These are phyloP conservation scores for Aspergillus persii DNA, from an alignment of 2,329 filamentous ascomycete species.

Conservation along the genomic window DNA sequence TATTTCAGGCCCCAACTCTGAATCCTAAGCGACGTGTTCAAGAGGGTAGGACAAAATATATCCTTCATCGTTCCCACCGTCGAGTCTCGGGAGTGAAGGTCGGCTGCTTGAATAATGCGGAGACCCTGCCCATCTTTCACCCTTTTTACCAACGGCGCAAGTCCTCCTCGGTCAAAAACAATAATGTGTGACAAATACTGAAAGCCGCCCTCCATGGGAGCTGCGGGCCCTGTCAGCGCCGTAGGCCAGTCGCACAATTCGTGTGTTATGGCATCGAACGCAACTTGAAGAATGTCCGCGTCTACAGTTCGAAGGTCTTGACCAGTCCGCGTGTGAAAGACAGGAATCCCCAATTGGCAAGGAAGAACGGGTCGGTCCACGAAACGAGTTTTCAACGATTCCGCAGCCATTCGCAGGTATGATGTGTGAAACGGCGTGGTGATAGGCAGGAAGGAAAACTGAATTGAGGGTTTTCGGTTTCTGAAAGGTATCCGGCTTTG, in stretches of 20 bases:
- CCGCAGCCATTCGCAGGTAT: constrained; percentile 29
- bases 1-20: constrained; percentile 92
- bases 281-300: constrained; percentile 9
- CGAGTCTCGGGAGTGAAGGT: constrained; percentile 15
- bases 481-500: constrained; percentile 30
- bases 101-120: constrained; percentile 14
- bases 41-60: constrained; percentile 10
- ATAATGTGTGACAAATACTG: constrained; percentile 12
- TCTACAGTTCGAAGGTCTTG: constrained; percentile 22
- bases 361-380: not conserved
- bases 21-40: constrained; percentile 68
- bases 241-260: constrained; percentile 19
- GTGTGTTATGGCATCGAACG: constrained; percentile 15
- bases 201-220: not conserved
- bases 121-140: constrained; percentile 15
- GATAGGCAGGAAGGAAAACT: constrained; percentile 39
- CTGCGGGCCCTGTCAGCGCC: constrained; percentile 1
- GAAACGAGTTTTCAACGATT: constrained; percentile 19
- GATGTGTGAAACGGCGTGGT: constrained; percentile 42
- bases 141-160: constrained; percentile 12
- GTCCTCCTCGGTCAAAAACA: constrained; percentile 18
- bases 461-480: constrained; percentile 28
- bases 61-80: constrained; percentile 18
- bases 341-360: constrained; percentile 26
- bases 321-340: constrained; percentile 32